These are phyloP conservation scores for Linum tenue DNA, from an alignment of 345 rosid species.

Conservation along the genomic window DNA sequence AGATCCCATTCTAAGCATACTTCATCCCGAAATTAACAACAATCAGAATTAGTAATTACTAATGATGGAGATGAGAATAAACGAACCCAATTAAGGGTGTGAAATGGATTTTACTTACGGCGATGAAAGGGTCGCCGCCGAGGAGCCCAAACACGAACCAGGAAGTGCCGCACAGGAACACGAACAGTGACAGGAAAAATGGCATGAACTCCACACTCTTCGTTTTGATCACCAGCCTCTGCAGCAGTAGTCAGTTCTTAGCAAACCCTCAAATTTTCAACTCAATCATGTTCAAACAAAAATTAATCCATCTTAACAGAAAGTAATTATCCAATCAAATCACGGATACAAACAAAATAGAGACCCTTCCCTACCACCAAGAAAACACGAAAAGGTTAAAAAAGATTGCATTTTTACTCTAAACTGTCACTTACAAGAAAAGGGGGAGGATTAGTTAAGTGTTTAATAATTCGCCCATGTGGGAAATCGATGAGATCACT, in stretches of 20 bases:
- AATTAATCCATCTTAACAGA: too few species aligned
- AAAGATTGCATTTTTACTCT: too few species aligned
- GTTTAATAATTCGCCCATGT: too few species aligned
- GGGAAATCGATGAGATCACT: too few species aligned
- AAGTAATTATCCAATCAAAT: too few species aligned
- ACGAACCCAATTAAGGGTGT: neutral
- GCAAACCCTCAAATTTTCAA: too few species aligned
- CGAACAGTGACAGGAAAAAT: conserved; percentile 82
- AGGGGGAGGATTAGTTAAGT: too few species aligned
- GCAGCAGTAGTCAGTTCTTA: conserved; percentile 9
- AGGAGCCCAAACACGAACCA: conserved; percentile 88
- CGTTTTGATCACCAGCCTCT: conserved; percentile 86
- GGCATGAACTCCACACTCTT: conserved; percentile 98
- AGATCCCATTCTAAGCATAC: neutral
- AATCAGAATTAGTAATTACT: neutral
- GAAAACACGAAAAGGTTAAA: neutral
- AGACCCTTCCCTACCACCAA: neutral
- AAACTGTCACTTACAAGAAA: too few species aligned
- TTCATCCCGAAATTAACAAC: neutral
- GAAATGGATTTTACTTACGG: conserved; percentile 35
- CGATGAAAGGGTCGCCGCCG: conserved; percentile 74
- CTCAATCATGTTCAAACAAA: too few species aligned
- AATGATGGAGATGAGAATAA: neutral
- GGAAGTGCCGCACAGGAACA: conserved; percentile 88
- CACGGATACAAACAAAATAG: neutral